phyloP scores from a whole-genome alignment of 2,329 filamentous ascomycete species.

The Xylogone sp. region DNA sequence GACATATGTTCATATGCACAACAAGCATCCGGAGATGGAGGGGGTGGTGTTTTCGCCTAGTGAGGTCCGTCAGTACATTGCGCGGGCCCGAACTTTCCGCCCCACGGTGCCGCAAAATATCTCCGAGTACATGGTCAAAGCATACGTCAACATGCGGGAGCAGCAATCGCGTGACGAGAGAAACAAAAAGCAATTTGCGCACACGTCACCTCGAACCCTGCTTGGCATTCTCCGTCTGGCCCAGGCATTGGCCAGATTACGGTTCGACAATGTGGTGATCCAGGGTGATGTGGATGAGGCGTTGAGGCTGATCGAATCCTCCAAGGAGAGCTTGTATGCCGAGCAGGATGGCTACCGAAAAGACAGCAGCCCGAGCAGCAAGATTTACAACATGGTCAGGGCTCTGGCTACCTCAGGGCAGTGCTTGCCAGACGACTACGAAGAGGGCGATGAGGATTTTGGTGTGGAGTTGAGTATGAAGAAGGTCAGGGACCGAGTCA shows the following conservation, averaged over 20 bases:
- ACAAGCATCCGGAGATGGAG: conserved; percentile 78
- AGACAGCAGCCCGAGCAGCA: conserved; percentile 76
- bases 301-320: conserved; percentile 83
- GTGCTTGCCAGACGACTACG: conserved; percentile 32
- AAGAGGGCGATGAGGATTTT: conserved; percentile 61
- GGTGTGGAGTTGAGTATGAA: conserved; percentile 77
- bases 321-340: conserved; percentile 82
- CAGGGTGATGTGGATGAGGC: conserved; percentile 96
- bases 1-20: conserved; percentile 95
- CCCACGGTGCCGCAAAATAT: conserved; percentile 81
- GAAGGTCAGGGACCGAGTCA: conserved; percentile 83
- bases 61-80: conserved; percentile 94
- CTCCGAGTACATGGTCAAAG: conserved; percentile 94
- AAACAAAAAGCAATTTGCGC: conserved; percentile 86
- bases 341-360: conserved; percentile 58
- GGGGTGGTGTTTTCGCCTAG: conserved; percentile 82
- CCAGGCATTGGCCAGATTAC: conserved; percentile 86
- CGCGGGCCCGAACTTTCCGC: conserved; percentile 83
- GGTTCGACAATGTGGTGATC: conserved; percentile 80
- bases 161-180: conserved; percentile 89
- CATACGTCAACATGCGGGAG: conserved; percentile 91
- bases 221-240: conserved; percentile 89
- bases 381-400: conserved; percentile 94
- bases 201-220: conserved; percentile 90
- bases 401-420: conserved; percentile 82